A percentile compares a stretch with the other conserved stretches of the same genome.
phyloP scores from a whole-genome alignment of 225 moss, liverwort and hornwort genomes.

The Climacium dendroides region DNA sequence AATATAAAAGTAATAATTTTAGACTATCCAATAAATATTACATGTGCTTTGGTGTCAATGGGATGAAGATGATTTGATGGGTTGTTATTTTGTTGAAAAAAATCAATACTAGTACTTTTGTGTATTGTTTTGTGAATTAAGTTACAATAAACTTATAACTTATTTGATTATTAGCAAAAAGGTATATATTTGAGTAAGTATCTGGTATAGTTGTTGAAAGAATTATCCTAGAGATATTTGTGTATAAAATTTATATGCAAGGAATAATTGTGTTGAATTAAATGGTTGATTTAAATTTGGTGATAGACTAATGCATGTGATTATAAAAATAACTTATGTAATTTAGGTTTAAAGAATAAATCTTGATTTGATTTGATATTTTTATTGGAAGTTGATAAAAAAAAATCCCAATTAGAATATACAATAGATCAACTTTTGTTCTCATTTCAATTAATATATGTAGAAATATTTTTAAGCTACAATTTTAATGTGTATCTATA shows the following conservation, averaged over 20 bases:
- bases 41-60: not conserved
- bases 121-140: rapidly evolving
- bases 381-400: not conserved
- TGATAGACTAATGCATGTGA: not conserved
- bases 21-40: not conserved
- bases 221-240: no score
- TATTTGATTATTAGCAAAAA: not conserved
- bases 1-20: not conserved
- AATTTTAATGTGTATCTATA: not conserved
- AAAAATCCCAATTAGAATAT: not conserved
- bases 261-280: not conserved
- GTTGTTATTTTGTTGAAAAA: not conserved
- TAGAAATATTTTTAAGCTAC: not conserved
- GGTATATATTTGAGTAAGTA: not conserved
- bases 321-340: not conserved
- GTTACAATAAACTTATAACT: not conserved
- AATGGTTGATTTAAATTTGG: not conserved
- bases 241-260: not conserved
- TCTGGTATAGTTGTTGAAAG: not conserved
- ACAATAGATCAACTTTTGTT: not conserved
- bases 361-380: not conserved
- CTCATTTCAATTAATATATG: not conserved
- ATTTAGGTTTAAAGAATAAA: not conserved
- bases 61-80: not conserved
- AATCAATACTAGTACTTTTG: not conserved